Conservation (phyloP, 441 rosid genomes). For the Populus hybrid region DNA sequence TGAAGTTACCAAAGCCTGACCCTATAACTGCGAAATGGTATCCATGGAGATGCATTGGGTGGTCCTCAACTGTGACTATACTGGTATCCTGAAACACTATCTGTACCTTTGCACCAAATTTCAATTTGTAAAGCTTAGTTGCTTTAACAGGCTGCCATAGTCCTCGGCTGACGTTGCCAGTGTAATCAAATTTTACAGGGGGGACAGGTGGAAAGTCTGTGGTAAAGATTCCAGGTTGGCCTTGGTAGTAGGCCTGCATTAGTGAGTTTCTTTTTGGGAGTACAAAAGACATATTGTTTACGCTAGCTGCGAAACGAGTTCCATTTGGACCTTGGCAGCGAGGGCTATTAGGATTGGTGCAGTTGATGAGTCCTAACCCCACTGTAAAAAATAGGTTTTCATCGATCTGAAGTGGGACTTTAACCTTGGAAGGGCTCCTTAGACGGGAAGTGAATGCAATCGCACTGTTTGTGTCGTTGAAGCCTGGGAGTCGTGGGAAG, state of each 20-base stretch:
- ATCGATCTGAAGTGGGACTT: slow-evolving; percentile 64
- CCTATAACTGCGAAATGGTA: slow-evolving; percentile 74
- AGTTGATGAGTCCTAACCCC: slow-evolving; percentile 74
- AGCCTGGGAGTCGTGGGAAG: slow-evolving; percentile 64
- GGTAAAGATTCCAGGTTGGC: slow-evolving; percentile 69
- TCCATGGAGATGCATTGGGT: slow-evolving; percentile 93
- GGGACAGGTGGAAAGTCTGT: slow-evolving; percentile 77
- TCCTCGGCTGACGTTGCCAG: slow-evolving; percentile 66
- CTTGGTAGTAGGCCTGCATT: slow-evolving; percentile 71
- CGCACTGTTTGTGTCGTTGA: slow-evolving; percentile 68
- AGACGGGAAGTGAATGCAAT: slow-evolving; percentile 50
- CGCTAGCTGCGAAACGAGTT: slow-evolving; percentile 73
- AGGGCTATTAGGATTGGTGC: slow-evolving; percentile 53
- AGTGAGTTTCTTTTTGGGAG: slow-evolving; percentile 66
- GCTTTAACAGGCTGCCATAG: slow-evolving; percentile 65
- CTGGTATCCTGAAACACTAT: slow-evolving; percentile 77
- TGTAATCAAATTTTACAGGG: slow-evolving; percentile 61
- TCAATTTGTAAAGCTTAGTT: slow-evolving; percentile 65
- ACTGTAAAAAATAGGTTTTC: slow-evolving; percentile 65
- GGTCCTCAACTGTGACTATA: slow-evolving; percentile 72
- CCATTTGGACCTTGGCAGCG: slow-evolving; percentile 90
- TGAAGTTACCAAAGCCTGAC: slow-evolving; percentile 77
- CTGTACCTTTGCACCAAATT: slow-evolving; percentile 68
- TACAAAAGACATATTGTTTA: slow-evolving; percentile 79
- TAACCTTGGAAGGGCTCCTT: slow-evolving; percentile 44